Base-by-base conservation (phyloP, 768 basidiomycete species). In the Lentinula lateritia region DNA sequence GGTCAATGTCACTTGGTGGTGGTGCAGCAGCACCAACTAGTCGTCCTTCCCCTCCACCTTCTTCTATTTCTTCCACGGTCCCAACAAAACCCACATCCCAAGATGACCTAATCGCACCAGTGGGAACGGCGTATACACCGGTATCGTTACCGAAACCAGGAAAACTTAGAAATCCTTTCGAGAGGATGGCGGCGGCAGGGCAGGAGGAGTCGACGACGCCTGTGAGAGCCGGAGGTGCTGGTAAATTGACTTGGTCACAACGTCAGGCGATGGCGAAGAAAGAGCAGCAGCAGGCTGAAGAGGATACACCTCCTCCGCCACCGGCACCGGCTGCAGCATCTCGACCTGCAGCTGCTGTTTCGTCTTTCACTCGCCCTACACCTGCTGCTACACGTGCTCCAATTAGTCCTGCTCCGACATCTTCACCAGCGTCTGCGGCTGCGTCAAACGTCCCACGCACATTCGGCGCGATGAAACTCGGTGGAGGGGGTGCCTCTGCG, bases 191-290 rank as follows among this genome's bases (percentile, higher is more conserved):
- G 28, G 28, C 28, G 28, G 28, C 28, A 3, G 28, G 28, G 67
- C 80, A 84, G 61, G 64, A 76, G 28, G 65, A 72, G 16, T n/a
- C 74, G n/a, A 62, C 74, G 0, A 66, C 67, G 61, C 63, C 70
- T 32, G 64, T 66, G 10, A 68, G 32, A 28, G 57, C 23, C 5
- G 41, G 39, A 20, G 83, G 80, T 0, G 61, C 77, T 0, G 92
- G 92, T 77, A 95, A 93, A 72, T 72, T 96, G 63, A 96, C 95
- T 0, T 98, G 96, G 96, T 90, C 84, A 61, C 91, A 98, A 71
- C 81, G 95, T 20, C 95, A 98, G 70, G 94, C 92, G 0, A 76
- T 88, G n/a, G 89, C 93, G 1, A 95, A 95, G 79, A 88, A 89
- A 69, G 90, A 93, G 66, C 78, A 95, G 79, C 88, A 89, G 69